Evolutionary conservation across 257 asterid species (phyloP).

Genomic region (Penstemon eatonii): DNA sequence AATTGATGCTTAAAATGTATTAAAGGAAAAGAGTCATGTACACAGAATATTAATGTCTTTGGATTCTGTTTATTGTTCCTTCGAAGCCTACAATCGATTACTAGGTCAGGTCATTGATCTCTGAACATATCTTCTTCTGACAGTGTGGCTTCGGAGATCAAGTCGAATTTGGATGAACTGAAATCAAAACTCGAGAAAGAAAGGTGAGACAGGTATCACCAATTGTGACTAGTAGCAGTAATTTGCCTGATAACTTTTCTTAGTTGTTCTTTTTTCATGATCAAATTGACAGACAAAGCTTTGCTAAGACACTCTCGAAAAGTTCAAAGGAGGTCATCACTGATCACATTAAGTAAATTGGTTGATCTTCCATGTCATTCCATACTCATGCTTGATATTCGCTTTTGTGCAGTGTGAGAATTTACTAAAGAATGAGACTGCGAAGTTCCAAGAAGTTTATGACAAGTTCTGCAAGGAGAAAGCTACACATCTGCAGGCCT

Average conservation of each 20-base stretch:
- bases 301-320: slow-evolving; percentile 78
- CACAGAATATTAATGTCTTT: background rate
- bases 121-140: slow-evolving; percentile 20
- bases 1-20: too few species aligned
- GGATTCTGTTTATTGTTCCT: background rate
- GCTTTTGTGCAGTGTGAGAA: slow-evolving; percentile 69
- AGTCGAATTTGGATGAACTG: slow-evolving; percentile 68
- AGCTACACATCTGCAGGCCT: slow-evolving; percentile 59
- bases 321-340: slow-evolving; percentile 50
- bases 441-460: slow-evolving; percentile 56
- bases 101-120: slow-evolving; percentile 9
- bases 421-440: slow-evolving; percentile 61
- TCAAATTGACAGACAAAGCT: slow-evolving; percentile 66
- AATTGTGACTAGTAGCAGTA: background rate
- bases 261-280: slow-evolving; percentile 24
- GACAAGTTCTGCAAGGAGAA: slow-evolving; percentile 76
- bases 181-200: slow-evolving; percentile 82
- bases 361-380: slow-evolving; percentile 7
- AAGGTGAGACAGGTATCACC: slow-evolving; percentile 51
- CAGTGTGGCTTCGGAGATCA: slow-evolving; percentile 82
- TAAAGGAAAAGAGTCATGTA: too few species aligned
- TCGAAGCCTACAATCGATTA: background rate
- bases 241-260: slow-evolving; percentile 10
- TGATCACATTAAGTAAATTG: slow-evolving; percentile 18
- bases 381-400: slow-evolving; percentile 25